Conservation (phyloP, 2,329 filamentous ascomycete genomes). For the Pseudocercospora vitis region DNA sequence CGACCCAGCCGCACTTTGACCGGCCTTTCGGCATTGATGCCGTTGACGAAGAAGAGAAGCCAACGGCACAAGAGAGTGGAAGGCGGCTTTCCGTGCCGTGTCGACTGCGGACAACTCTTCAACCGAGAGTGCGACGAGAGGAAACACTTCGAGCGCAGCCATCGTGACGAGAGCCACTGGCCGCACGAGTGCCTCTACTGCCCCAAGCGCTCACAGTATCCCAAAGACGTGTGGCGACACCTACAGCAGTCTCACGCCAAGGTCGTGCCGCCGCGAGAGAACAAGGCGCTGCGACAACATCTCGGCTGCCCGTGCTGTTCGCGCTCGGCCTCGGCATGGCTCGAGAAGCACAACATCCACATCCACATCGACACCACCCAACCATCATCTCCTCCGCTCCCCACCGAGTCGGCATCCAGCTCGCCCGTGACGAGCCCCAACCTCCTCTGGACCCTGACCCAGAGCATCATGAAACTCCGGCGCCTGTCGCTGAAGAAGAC, state of each 20-base stretch:
- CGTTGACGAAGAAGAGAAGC: not conserved
- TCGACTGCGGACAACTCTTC: slow-evolving; percentile 2
- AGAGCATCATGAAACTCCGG: slow-evolving; percentile 11
- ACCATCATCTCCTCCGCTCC: not conserved
- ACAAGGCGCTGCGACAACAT: not conserved
- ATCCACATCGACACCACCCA: not conserved
- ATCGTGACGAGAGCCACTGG: not conserved
- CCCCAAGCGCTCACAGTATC: slow-evolving; percentile 8
- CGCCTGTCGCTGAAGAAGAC: not conserved
- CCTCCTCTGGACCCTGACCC: slow-evolving; percentile 1
- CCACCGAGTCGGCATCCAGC: not conserved
- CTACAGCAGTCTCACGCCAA: slow-evolving; percentile 13
- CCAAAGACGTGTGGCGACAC: slow-evolving; percentile 21
- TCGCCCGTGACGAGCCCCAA: not conserved
- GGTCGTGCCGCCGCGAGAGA: not conserved
- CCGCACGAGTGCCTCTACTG: slow-evolving; percentile 14
- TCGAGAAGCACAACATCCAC: not conserved
- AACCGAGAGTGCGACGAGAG: slow-evolving; percentile 17
- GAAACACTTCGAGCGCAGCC: slow-evolving; percentile 17
- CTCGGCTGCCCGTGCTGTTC: not conserved
- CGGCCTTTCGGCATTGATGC: not conserved
- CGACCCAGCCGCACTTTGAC: slow-evolving; percentile 1
- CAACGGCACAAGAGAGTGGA: slow-evolving; percentile 9
- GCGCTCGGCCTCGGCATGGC: not conserved
- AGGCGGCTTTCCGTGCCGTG: slow-evolving; percentile 14